phyloP scores from a whole-genome alignment of 768 basidiomycete species.

The Phaeotremella fagi region DNA sequence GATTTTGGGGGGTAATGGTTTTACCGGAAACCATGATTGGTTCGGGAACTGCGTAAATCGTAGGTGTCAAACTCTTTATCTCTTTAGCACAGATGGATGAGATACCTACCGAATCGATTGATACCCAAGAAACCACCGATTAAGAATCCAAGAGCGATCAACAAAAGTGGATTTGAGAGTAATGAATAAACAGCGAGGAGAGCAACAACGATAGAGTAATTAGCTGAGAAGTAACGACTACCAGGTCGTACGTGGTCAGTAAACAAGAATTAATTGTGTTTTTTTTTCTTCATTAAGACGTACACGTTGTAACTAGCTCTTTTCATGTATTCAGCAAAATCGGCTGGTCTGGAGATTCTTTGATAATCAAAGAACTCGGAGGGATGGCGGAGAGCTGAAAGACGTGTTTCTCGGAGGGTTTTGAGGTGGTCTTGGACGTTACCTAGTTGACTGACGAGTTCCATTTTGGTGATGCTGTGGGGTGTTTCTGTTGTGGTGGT shows the following conservation, averaged over 20 bases:
- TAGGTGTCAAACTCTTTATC: background rate
- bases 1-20: constrained; percentile 76
- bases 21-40: constrained; percentile 76
- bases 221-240: constrained; percentile 56
- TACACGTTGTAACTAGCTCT: constrained; percentile 40
- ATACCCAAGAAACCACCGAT: constrained; percentile 86
- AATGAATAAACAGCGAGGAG: constrained; percentile 79
- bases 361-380: constrained; percentile 41
- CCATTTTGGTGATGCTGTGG: constrained; percentile 35
- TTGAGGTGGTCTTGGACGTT: constrained; percentile 34
- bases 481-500: too few species aligned
- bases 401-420: constrained; percentile 24
- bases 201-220: constrained; percentile 84
- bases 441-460: constrained; percentile 27
- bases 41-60: constrained; percentile 61
- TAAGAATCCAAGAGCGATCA: constrained; percentile 78
- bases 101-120: constrained; percentile 72
- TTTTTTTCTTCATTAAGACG: too few species aligned
- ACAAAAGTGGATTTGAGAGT: constrained; percentile 77
- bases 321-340: constrained; percentile 30
- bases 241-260: background rate
- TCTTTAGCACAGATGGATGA: background rate
- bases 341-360: constrained; percentile 2
- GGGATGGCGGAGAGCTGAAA: constrained; percentile 34
- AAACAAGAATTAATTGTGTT: too few species aligned